Conservation (phyloP, 2,329 filamentous ascomycete species). For the Aspergillus sp. region DNA sequence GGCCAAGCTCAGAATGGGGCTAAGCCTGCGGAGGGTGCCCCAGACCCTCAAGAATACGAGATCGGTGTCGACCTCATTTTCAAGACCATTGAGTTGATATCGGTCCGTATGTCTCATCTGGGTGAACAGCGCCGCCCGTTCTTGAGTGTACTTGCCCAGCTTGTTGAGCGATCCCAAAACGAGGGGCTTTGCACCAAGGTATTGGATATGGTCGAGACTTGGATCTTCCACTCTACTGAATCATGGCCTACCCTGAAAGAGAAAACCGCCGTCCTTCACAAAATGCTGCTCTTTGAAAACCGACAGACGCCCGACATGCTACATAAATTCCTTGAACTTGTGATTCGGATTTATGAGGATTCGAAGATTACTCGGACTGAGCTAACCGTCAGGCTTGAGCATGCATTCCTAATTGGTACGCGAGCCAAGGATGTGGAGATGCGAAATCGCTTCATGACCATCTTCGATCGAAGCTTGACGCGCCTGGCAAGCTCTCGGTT, state of each 20-base stretch:
- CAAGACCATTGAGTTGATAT: constrained; percentile 91
- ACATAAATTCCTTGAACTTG: constrained; percentile 89
- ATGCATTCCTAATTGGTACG: constrained; percentile 95
- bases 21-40: constrained; percentile 41
- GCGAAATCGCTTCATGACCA: constrained; percentile 93
- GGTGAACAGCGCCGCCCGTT: constrained; percentile 91
- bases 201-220: constrained; percentile 86
- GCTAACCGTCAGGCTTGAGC: constrained; percentile 93
- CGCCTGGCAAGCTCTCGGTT: constrained; percentile 85
- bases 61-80: constrained; percentile 89
- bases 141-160: constrained; percentile 86
- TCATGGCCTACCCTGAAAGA: constrained; percentile 97
- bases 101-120: constrained; percentile 86
- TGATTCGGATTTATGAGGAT: constrained; percentile 97
- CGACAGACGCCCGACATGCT: constrained; percentile 79
- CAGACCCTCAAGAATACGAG: constrained; percentile 76
- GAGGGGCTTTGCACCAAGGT: constrained; percentile 88
- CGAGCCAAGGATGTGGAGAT: constrained; percentile 92
- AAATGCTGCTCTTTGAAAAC: constrained; percentile 95
- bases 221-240: constrained; percentile 94
- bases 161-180: constrained; percentile 93
- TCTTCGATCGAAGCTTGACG: constrained; percentile 94
- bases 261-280: constrained; percentile 97
- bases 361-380: constrained; percentile 93
- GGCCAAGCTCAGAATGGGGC: constrained; percentile 33